Evolutionary conservation across 768 basidiomycete species (phyloP), one percentile per base, ranked within the genome.

Genomic region (Phaeolepiota aurea): DNA sequence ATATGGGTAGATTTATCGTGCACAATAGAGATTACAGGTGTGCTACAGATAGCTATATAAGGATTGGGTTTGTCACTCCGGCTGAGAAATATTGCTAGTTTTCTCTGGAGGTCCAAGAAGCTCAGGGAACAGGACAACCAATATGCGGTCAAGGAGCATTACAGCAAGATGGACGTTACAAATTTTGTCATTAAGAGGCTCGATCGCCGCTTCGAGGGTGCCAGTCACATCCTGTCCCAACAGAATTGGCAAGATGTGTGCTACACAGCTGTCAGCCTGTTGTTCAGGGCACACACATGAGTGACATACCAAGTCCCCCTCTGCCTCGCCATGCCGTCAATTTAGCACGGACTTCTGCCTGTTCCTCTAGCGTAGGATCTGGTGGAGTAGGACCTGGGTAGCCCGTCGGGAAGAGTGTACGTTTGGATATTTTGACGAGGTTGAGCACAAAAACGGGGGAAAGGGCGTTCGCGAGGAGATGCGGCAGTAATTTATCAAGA

Each of bases 371-470:
- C 0, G 82, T 78, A 13, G 92, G 93, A 32, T 88, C 87, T 1
- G 73, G 64, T 1, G 83, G 78, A 1, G 79, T 59, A 0, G 80
- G 77, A 0, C 74, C 86, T 1, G 90, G 91, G 61, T 88, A 89
- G 11, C 94, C 93, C 46, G 80, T 79, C 3, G 94, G 93, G 55
- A 94, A 98, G 19, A 98, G 68, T 5, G 82, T 72, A 5, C 71
- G 71, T 50, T 87, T 88, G 11, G 78, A 62, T 3, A 70, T 53
- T 25, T 76, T 72, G 25, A 79, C 64, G 19, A 73, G 56, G 21
- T 64, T 65, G 14, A 82, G 66, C 18, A 87, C 56, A 37, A 74
- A 71, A 3, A 64, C 45, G 3, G 76, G 64, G 1, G 77, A 65
- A 41, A 84, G 61, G 14, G 71, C 59, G 0, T 65, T 66, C 46